Base-by-base conservation (phyloP, 2,329 filamentous ascomycete species). In the Fusarium chlamydosporum region DNA sequence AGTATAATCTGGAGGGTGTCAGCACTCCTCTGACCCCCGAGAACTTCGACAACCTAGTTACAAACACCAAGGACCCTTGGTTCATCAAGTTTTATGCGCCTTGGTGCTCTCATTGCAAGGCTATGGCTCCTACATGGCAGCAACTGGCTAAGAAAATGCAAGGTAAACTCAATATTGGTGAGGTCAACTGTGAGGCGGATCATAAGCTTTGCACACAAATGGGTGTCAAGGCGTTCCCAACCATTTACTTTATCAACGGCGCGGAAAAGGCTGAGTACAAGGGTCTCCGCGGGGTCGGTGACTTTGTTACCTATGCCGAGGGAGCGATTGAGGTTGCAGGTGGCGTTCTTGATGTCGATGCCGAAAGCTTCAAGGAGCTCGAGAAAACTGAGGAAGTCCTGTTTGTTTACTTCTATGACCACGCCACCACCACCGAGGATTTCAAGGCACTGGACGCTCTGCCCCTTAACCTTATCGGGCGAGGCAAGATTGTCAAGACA, bases 1-100 rank as follows among this genome's bases (percentile, higher is more conserved):
- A 85, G 11, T 88, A 92, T 23, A 98, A 99, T 71, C 86, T 88
- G 6, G 85, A 90, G 40, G 96, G 96, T 8, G 83, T 86, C 16
- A 96, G 93, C 8, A 84, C 93, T 34, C 81, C 89, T 8, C 85
- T 99, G 53, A 94, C 89, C 3, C 90, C 92, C 1, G 94, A 97
- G 76, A 92, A 85, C 67, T 99, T 99, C 82, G 91, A 96, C 77
- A 89, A 88, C 60, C 83, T 91, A 37, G 94, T 99, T 46, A 97
- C 93, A 4, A 92, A 90, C 77, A 94, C 93, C 0, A 89, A 92
- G 68, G 94, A 98, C 67, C 91, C 94, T 7, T 99, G 96, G 96
- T 97, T 99, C 76, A 89, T 99, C 84, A 99, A 99, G 80, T 98
- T 99, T 78, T 98, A 97, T 78, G 94, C 93, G 18, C 96, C 96